Conservation (phyloP, 2,329 filamentous ascomycete genomes). For the Mollisia scopiformis region DNA sequence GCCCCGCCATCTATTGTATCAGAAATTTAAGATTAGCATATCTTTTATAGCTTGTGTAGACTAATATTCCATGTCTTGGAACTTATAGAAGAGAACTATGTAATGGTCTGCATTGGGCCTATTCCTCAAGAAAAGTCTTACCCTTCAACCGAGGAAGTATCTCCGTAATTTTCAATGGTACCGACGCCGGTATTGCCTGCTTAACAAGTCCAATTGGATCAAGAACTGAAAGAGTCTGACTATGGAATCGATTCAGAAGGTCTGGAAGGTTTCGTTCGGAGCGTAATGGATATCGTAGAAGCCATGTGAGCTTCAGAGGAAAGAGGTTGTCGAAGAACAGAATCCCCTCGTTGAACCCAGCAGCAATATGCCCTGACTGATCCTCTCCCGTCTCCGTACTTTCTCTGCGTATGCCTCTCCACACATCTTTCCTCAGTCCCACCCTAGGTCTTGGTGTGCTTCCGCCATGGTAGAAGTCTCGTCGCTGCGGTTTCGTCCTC, state of each 20-base stretch:
- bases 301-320: conserved; percentile 73
- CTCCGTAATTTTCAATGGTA: conserved; percentile 74
- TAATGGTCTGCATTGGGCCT: too few relatives aligned
- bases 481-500: conserved; percentile 24
- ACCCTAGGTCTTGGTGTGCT: conserved; percentile 20
- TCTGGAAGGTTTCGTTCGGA: conserved; percentile 48
- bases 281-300: conserved; percentile 55
- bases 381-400: conserved; percentile 58
- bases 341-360: conserved; percentile 76
- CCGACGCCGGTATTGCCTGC: conserved; percentile 63
- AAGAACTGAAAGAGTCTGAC: conserved; percentile 52
- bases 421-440: conserved; percentile 12
- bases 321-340: conserved; percentile 93
- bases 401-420: conserved; percentile 41
- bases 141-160: conserved; percentile 84
- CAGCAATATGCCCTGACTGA: conserved; percentile 80
- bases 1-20: conserved; percentile 87
- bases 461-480: conserved; percentile 30
- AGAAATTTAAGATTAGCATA: too few relatives aligned
- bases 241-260: conserved; percentile 54
- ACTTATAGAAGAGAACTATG: too few relatives aligned
- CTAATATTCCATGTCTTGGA: too few relatives aligned
- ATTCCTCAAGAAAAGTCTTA: too few relatives aligned
- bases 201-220: conserved; percentile 58
- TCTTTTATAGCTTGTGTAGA: too few relatives aligned